Evolutionary conservation across 1,284 basidiomycete species (phyloP).

Genomic region (Lentinula novae-zelandiae): DNA sequence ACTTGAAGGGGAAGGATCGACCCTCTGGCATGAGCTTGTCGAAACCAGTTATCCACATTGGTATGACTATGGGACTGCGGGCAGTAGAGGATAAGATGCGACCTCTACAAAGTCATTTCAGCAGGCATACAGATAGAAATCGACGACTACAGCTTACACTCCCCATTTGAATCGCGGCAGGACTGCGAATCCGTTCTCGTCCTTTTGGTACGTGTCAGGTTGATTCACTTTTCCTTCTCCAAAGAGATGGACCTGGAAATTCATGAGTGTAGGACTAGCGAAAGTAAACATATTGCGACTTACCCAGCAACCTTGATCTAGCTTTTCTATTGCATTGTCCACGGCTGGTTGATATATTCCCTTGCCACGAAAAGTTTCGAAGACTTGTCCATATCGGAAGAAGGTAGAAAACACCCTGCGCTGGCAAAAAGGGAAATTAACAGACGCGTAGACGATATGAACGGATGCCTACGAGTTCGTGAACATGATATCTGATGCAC

Average conservation of each 20-base stretch:
- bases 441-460: constrained; percentile 2
- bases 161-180: constrained; percentile 96
- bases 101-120: constrained; percentile 44
- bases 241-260: constrained; percentile 82
- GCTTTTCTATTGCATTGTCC: constrained; percentile 74
- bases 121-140: not conserved
- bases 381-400: constrained; percentile 88
- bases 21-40: constrained; percentile 88
- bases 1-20: constrained; percentile 68
- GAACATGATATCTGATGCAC: constrained; percentile 94
- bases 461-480: constrained; percentile 74
- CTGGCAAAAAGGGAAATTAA: constrained; percentile 26
- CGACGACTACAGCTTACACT: constrained; percentile 55
- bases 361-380: constrained; percentile 88
- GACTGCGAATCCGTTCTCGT: constrained; percentile 30
- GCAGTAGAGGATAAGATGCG: constrained; percentile 81
- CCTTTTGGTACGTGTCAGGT: constrained; percentile 47
- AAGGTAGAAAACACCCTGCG: constrained; percentile 73
- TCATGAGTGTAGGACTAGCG: not conserved
- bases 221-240: constrained; percentile 93
- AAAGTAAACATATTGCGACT: constrained; percentile 21
- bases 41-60: constrained; percentile 93
- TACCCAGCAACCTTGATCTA: constrained; percentile 87
- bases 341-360: constrained; percentile 91
- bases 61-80: constrained; percentile 78